These are phyloP conservation scores for Fraxinus dipetala DNA, from an alignment of 305 asterid species.

Conservation along the genomic window DNA sequence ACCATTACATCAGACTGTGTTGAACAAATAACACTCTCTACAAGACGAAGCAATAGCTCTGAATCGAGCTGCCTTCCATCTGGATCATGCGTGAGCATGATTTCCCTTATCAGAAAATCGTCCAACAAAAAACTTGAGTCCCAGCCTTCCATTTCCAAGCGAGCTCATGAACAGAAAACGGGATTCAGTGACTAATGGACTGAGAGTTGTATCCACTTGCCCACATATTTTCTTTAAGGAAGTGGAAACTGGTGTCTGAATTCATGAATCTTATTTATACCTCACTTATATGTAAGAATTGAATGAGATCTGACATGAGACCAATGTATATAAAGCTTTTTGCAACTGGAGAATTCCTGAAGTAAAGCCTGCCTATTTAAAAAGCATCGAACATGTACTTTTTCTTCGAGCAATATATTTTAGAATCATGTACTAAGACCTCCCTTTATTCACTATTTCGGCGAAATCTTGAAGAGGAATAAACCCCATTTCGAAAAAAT, in stretches of 20 bases:
- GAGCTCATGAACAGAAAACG: conserved; percentile 31
- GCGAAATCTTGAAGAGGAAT: conserved; percentile 25
- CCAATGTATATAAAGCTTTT: neutral
- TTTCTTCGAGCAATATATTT: conserved; percentile 11
- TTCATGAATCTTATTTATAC: neutral
- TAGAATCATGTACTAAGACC: neutral
- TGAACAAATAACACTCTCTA: conserved; percentile 36
- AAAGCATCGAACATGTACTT: conserved; percentile 2
- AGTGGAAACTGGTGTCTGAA: neutral
- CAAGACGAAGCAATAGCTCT: conserved; percentile 35
- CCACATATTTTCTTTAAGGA: neutral
- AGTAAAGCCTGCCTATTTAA: conserved; percentile 20
- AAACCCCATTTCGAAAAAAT: neutral
- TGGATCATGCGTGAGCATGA: conserved; percentile 58
- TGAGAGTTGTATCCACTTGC: neutral
- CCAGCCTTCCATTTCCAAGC: conserved; percentile 15
- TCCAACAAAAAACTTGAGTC: conserved; percentile 28
- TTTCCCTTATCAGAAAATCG: conserved; percentile 48
- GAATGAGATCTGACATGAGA: neutral
- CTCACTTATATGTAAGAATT: neutral
- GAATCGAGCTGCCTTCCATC: conserved; percentile 48
- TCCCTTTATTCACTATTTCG: neutral
- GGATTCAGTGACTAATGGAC: neutral
- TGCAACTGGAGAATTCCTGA: neutral
- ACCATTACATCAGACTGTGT: conserved; percentile 34